Evolutionary conservation across 352 stramenopile genomes (phyloP), one percentile per base, ranked within the genome.

Genomic region (Pythium utonaiense): DNA sequence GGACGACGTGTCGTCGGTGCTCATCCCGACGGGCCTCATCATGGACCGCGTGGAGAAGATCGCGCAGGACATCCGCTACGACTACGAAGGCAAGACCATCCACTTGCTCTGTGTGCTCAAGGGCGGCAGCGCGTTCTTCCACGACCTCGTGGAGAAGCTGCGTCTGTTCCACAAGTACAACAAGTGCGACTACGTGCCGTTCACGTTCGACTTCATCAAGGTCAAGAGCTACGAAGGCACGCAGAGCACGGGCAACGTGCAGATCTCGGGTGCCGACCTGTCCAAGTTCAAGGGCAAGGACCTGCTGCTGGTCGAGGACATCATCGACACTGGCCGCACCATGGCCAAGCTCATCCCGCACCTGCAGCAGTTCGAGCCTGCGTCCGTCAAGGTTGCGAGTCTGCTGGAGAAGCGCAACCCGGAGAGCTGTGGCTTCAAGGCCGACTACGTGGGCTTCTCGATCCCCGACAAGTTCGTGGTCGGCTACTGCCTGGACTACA

Each of bases 401-500:
- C 73, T 99, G 51, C 77, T 99, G 24, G 88, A 97, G 69, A 99
- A 99, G 78, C 82, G 95, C 54, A 95, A 96, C 51, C 74, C 80
- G 9, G 72, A 88, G 52, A 94, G 80, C 68, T 95, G 77, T 45
- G 91, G 89, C 31, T 98, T 97, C 66, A 74, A 87, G 62, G 93
- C 90, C 24, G 90, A 99, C 73, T 99, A 98, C 66, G 89, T 96
- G 25, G 96, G 96, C 53, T 99, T 99, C 71, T 96, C 79, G 45
- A 97, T 99, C 69, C 96, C 96, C 1, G 83, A 98, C 80, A 88
- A 97, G 70, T 99, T 98, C 73, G 88, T 96, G 38, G 79, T 96
- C 55, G 96, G 96, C 38, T 98, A 97, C 80, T 98, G 95, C 66
- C 77, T 99, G 28, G 96, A 99, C 79, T 99, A 98, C 83, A 97